Base-by-base conservation (phyloP, 1,139 yeast species). In the Spathaspora jeffriesii region DNA sequence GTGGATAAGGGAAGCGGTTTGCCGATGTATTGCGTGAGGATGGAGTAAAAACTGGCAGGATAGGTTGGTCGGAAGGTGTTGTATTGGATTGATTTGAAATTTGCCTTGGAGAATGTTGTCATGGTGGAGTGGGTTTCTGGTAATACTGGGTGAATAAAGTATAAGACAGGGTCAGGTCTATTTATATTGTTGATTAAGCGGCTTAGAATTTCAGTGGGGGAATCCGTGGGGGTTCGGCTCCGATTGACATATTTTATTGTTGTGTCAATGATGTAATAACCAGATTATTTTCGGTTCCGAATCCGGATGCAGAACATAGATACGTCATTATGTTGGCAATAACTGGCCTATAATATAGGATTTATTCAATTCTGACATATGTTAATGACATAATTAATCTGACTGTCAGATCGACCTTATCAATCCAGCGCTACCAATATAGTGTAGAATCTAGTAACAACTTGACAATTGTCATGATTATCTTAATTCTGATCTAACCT, bases 41-140 rank as follows among this genome's bases (percentile, higher is more conserved):
- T 57, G 10, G 71, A 56, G 56, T 75, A 85, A 55, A 87, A 80
- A 1, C 72, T 60, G 0, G 64, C 56, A 0, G 91, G 89, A 56
- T 88, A 88, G 2, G 73, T 67, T 0, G 96, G 96, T 47, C 96
- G 76, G 57, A 82, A 81, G 11, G 74, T 67, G 44, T 78, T 71
- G 64, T 90, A 90, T 47, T 73, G 70, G 43, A 76, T 65, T 0
- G 92, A 75, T 50, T 82, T 76, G 67, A 83, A 89, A 17, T 74
- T 71, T 1, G 71, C 59, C 45, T 79, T 81, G 6, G 92, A 71
- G 61, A 85, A 89, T 1, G 88, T 78, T 2, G 92, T 66, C 95
- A 88, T 88, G 28, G 11, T 25, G 10, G 28, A 25, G 11, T 13
- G 3, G 11, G 28, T 25, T 13, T 10, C 28, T 5, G 28, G 10